These are phyloP conservation scores for Daphne laureola DNA, from an alignment of 441 rosid species.

Conservation along the genomic window DNA sequence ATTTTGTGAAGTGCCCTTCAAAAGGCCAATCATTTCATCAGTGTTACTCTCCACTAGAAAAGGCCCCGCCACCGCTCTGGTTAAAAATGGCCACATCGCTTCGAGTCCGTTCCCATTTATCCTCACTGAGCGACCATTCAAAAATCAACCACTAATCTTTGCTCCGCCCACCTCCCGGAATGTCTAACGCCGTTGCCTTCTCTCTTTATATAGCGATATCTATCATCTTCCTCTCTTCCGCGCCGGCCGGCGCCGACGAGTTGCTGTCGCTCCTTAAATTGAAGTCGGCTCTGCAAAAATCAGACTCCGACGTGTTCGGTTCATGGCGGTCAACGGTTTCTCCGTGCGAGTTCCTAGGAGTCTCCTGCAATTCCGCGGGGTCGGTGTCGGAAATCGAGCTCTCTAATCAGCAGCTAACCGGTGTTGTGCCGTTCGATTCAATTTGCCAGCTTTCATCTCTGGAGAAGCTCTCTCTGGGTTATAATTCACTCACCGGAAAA, in stretches of 20 bases:
- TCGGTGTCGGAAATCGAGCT: slow-evolving; percentile 68
- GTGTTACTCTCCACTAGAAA: neutral
- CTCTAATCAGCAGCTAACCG: slow-evolving; percentile 33
- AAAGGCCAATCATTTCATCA: neutral
- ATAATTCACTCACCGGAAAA: slow-evolving; percentile 44
- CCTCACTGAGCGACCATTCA: neutral
- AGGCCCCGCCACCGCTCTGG: slow-evolving; percentile 3
- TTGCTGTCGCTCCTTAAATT: slow-evolving; percentile 43
- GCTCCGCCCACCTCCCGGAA: slow-evolving; percentile 9
- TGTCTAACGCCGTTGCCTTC: slow-evolving; percentile 15
- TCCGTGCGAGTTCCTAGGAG: slow-evolving; percentile 50
- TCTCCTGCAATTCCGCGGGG: slow-evolving; percentile 37
- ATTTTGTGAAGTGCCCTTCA: neutral
- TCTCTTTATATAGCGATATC: slow-evolving; percentile 29
- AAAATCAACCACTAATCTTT: slow-evolving; percentile 1
- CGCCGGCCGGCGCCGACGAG: slow-evolving; percentile 54
- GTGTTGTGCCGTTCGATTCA: slow-evolving; percentile 44
- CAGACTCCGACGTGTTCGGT: slow-evolving; percentile 28
- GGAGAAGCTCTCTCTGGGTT: slow-evolving; percentile 61
- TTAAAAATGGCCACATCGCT: slow-evolving; percentile 10
- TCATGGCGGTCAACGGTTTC: slow-evolving; percentile 41
- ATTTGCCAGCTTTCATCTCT: slow-evolving; percentile 55
- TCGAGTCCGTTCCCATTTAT: slow-evolving; percentile 4
- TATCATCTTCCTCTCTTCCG: slow-evolving; percentile 16
- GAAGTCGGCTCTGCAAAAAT: slow-evolving; percentile 29